These are phyloP conservation scores for Nicotiana sylvestris DNA, from an alignment of 257 asterid species.

Conservation along the genomic window DNA sequence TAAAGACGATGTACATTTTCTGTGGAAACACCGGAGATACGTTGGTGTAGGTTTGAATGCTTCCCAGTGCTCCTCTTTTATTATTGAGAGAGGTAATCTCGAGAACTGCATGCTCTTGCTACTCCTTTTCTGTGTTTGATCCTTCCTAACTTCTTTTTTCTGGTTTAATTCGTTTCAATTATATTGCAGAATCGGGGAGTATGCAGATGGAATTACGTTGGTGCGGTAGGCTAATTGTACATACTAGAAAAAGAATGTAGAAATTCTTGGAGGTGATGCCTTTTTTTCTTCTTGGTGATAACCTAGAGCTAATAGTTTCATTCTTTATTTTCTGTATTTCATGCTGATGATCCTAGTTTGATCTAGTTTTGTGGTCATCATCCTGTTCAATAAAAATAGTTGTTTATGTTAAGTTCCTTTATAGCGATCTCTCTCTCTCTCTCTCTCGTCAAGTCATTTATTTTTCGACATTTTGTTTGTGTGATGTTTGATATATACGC, in stretches of 20 bases:
- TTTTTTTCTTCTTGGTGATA: background rate
- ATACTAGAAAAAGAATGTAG: conserved; percentile 21
- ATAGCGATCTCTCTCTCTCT: too few species aligned
- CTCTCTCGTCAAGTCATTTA: too few species aligned
- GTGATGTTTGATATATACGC: too few species aligned
- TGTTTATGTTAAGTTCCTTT: background rate
- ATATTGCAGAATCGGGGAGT: conserved; percentile 26
- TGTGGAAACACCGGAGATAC: conserved; percentile 7
- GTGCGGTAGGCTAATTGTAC: conserved; percentile 24
- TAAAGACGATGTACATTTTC: background rate
- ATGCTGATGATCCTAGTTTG: background rate
- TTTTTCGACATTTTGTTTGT: too few species aligned
- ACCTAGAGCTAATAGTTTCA: background rate
- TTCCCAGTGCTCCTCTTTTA: background rate
- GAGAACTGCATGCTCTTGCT: background rate
- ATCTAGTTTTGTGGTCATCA: conserved; percentile 9
- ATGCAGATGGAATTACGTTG: conserved; percentile 13
- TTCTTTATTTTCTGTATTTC: background rate
- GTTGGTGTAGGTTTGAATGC: conserved; percentile 5
- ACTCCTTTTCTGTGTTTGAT: background rate
- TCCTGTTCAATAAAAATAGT: background rate
- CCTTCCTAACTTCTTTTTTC: background rate
- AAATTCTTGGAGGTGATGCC: background rate
- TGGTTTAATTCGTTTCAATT: background rate
- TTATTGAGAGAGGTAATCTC: background rate